Base-by-base conservation (phyloP, 768 basidiomycete species). In the Mycena galopus region DNA sequence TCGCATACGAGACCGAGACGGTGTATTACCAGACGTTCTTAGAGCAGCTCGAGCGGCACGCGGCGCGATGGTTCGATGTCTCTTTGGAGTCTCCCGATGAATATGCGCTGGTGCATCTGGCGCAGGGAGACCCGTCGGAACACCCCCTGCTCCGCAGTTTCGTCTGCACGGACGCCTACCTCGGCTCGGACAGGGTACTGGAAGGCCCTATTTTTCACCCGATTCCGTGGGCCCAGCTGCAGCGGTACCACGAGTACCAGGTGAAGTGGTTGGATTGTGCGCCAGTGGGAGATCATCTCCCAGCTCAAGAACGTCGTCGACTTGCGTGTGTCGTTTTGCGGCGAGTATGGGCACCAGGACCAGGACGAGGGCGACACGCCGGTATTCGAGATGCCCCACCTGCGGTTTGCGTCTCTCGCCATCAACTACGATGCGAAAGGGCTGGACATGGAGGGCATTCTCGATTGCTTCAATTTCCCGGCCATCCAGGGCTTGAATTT, bases 401-500 rank as follows among this genome's bases (percentile, higher is more conserved):
- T 69, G 35, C 68, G 68, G 7, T 37, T 55, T n/a, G 68, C 68
- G 0, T 69, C 27, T 17, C 3, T 69, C 3, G 53, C 37, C 12
- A 14, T 44, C n/a, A 10, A 55, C 57, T 3, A 4, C 0, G 27
- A 27, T 9, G 66, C 7, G 11, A 19, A 30, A 1, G 50, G n/a
- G 12, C 21, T 69, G 14, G 17, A 69, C 4, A 19, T 32, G 11
- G n/a, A 47, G 47, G 50, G 27, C 4, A 19, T 69, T 12, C 35
- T 69, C 3, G 6, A 42, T 4, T 63, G 37, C 39, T 69, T 69
- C n/a, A 61, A 56, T 7, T 33, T 63, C 27, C 67, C 67, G 51
- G 27, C 11, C 9, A 39, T 69, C 12, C 29, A 69, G 39, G 59
- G 50, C 21, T 59, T 68, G n/a, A n/a, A n/a, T n/a, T n/a, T n/a